Evolutionary conservation across 2,329 filamentous ascomycete genomes (phyloP).

Genomic region (Colletotrichum tanaceti): DNA sequence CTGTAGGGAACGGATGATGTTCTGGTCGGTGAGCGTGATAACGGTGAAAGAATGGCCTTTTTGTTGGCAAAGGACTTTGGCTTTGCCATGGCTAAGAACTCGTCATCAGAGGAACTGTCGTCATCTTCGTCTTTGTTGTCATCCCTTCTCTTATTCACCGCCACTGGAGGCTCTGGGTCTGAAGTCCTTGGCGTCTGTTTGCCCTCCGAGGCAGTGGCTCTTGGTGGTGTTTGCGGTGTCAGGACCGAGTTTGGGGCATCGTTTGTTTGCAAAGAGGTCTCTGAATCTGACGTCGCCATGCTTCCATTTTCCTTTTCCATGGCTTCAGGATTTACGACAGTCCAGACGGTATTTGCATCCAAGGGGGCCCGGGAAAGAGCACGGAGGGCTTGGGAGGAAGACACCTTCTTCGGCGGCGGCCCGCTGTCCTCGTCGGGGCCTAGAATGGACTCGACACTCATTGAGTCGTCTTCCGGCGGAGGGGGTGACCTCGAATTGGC

Average conservation of each 20-base stretch:
- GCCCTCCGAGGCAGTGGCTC: not conserved
- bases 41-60: conserved; percentile 41
- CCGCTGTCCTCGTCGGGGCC: conserved; percentile 54
- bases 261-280: conserved; percentile 31
- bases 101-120: conserved; percentile 55
- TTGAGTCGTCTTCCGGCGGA: conserved; percentile 45
- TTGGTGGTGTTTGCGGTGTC: conserved; percentile 4
- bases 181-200: not conserved
- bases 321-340: conserved; percentile 54
- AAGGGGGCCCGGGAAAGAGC: conserved; percentile 63
- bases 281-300: conserved; percentile 32
- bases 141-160: not conserved
- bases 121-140: conserved; percentile 36
- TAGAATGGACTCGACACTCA: conserved; percentile 49
- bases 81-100: conserved; percentile 55
- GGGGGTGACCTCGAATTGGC: conserved; percentile 43
- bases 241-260: not conserved
- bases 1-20: conserved; percentile 16
- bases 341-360: conserved; percentile 66
- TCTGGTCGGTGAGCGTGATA: conserved; percentile 34
- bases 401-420: conserved; percentile 63
- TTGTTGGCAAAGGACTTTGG: conserved; percentile 49
- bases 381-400: conserved; percentile 65
- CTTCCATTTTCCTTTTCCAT: conserved; percentile 34
- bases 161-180: not conserved